Base-by-base conservation (phyloP, 352 stramenopile genomes). In the Phytopythium sindhum region DNA sequence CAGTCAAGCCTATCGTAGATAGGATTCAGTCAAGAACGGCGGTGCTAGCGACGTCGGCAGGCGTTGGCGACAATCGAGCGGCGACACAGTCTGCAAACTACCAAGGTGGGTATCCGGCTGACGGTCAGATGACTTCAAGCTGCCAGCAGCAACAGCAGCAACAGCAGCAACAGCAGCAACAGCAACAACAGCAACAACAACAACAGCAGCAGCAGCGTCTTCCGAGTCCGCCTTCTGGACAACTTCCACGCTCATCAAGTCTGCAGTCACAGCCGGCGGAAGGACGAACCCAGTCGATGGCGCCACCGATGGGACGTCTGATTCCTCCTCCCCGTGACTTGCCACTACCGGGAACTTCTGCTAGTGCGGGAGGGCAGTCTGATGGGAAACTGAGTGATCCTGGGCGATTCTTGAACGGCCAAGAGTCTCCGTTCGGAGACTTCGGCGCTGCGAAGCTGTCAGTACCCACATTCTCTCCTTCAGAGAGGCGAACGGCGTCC, bases 1-100 rank as follows among this genome's bases (percentile, higher is more conserved):
- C 84, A 4, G 83, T 96, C 28, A 64, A 88, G 31, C 85, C 87
- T 21, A 93, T 96, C 39, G 82, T 93, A 4, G 73, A 72, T 24
- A 90, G 90, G 58, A 78, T 93, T 5, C 63, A 79, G 41, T 72
- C 66, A 14, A 53, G 42, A 39, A 23, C 39, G 24, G 24, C 56
- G 37, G 39, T 14, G 11, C 1, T 39, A 11, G 15, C 10, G 15
- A 37, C 26, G 14, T 51, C 54, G 7, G 33, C 54, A 23, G 23
- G 28, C 37, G 23, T 19, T 28, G 23, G 19, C 24, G 55, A 47
- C 42, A 68, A 39, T 44, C 37, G 54, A 33, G 54, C 41, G 26
- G 41, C 60, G 41, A n/a, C 37, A 17, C 42, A 31, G 14, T 0
- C 24, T 26, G 15, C 48, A 55, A 55, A 4, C 29, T 24, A 37